A percentile compares a stretch with the other conserved stretches of the same genome.
These are phyloP conservation scores for Leucosporidium scottii DNA, from an alignment of 768 basidiomycete genomes.

Conservation along the genomic window DNA sequence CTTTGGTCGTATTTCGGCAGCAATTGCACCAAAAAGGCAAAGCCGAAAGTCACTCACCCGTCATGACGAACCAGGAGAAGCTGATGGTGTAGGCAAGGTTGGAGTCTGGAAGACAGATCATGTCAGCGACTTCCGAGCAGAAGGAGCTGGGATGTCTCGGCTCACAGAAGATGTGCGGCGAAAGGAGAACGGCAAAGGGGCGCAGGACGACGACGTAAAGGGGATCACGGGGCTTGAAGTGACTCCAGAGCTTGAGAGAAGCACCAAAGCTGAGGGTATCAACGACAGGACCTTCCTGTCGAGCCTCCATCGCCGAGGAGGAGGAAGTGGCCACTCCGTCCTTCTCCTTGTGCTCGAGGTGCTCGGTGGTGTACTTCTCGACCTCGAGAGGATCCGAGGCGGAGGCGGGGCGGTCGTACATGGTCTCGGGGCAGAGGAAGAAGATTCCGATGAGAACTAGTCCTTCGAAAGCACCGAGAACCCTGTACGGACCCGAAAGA, in stretches of 20 bases:
- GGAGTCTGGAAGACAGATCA: neutral
- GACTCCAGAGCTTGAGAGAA: neutral
- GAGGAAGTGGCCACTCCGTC: neutral
- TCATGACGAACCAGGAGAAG: neutral
- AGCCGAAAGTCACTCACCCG: too few relatives aligned
- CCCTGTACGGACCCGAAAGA: neutral
- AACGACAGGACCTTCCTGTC: too few relatives aligned
- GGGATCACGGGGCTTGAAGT: neutral
- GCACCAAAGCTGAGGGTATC: neutral
- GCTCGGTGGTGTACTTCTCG: neutral
- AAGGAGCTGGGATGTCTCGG: neutral
- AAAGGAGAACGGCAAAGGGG: neutral
- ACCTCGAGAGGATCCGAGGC: neutral
- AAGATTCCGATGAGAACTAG: neutral
- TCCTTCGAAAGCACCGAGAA: neutral
- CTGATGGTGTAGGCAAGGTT: neutral
- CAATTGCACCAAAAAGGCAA: too few relatives aligned
- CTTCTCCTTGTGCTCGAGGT: neutral
- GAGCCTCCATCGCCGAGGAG: neutral
- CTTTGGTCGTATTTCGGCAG: too few relatives aligned
- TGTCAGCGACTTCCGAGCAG: neutral
- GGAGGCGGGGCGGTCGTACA: neutral
- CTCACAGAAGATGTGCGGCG: neutral
- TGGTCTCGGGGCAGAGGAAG: neutral
- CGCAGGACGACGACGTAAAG: neutral